Evolutionary conservation across 2,329 filamentous ascomycete species (phyloP), one percentile per base, ranked within the genome.

Genomic region (Xylaria sp.): DNA sequence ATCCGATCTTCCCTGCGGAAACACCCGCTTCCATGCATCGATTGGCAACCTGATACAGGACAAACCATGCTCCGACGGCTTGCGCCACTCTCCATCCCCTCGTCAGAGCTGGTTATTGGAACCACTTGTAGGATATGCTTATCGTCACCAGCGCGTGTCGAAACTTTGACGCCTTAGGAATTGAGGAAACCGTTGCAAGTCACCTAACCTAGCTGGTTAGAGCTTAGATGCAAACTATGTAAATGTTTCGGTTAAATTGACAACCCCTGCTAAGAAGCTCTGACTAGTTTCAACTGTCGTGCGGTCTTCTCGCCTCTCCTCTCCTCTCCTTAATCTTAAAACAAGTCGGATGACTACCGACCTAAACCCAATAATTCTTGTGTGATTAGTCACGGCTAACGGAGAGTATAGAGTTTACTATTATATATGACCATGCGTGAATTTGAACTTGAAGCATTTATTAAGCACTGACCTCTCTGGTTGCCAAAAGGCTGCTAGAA

Each of bases 241-340:
- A 48, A 33, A 57, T 53, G 42, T 38, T 48, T 63, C 28, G 28
- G 53, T 48, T 67, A 59, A 54, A 59, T 63, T 63, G 59, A 31
- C 20, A 23, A 9, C 49, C 57, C 44, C 13, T 44, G 54, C n/a
- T 49, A 17, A 42, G 40, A 54, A 26, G 36, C 15, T 46, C 62
- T 62, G 36, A 53, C 66, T 65, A 33, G 66, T 65, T 68, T 65
- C 57, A 65, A 62, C 58, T 40, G 7, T 31, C 42, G 17, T 60
- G 33, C 44, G 51, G 20, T n/a, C 48, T 58, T 31, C 53, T n/a
- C n/a, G n/a, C n/a, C n/a, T 63, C 38, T 0, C 38, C 54, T 63
- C 38, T 3, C 38, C 54, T 60, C 54, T 57, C 51, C 57, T 60
- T 36, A 36, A 49, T 56, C 56, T 57, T 42, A 59, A 51, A 31